These are phyloP conservation scores for Pseudogymnoascus sp. DNA, from an alignment of 2,329 filamentous ascomycete species.

Conservation along the genomic window DNA sequence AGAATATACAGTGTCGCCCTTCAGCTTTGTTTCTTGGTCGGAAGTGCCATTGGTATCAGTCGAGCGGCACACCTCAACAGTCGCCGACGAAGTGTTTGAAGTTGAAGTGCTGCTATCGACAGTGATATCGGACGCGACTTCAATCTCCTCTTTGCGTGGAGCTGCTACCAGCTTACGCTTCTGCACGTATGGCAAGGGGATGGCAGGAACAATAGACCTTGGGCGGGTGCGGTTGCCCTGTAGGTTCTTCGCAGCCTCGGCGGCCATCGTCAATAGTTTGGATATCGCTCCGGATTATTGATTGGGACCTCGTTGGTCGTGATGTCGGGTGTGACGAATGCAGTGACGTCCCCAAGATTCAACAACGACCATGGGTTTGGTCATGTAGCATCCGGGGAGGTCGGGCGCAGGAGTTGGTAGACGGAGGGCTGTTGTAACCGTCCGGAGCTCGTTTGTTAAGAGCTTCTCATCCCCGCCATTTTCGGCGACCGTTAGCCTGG, in stretches of 20 bases:
- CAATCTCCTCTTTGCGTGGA: slow-evolving; percentile 19
- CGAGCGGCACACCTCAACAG: background rate
- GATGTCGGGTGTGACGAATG: slow-evolving; percentile 7
- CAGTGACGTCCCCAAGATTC: slow-evolving; percentile 32
- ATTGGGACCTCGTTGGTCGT: slow-evolving; percentile 10
- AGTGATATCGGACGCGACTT: slow-evolving; percentile 13
- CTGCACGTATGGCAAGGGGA: slow-evolving; percentile 28
- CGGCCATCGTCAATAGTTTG: slow-evolving; percentile 22
- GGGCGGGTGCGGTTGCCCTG: slow-evolving; percentile 26
- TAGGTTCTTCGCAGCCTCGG: slow-evolving; percentile 23
- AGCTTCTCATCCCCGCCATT: slow-evolving; percentile 8
- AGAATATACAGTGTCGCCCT: background rate
- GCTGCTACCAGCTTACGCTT: slow-evolving; percentile 24
- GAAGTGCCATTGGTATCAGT: slow-evolving; percentile 4
- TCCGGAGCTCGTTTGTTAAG: slow-evolving; percentile 8
- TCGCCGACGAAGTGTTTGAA: slow-evolving; percentile 3
- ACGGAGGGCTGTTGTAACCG: slow-evolving; percentile 11
- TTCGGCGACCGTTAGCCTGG: slow-evolving; percentile 6
- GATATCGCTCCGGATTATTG: slow-evolving; percentile 9
- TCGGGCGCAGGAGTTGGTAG: slow-evolving; percentile 15
- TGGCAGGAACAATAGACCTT: slow-evolving; percentile 26
- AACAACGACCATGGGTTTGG: slow-evolving; percentile 27
- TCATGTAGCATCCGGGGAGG: slow-evolving; percentile 30
- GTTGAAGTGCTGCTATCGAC: background rate
- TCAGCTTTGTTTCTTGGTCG: background rate